Percentiles rank a stretch among this genome's conserved stretches.
Evolutionary conservation across 306 rosid species (phyloP).

Genomic region (Medicago lupulina): DNA sequence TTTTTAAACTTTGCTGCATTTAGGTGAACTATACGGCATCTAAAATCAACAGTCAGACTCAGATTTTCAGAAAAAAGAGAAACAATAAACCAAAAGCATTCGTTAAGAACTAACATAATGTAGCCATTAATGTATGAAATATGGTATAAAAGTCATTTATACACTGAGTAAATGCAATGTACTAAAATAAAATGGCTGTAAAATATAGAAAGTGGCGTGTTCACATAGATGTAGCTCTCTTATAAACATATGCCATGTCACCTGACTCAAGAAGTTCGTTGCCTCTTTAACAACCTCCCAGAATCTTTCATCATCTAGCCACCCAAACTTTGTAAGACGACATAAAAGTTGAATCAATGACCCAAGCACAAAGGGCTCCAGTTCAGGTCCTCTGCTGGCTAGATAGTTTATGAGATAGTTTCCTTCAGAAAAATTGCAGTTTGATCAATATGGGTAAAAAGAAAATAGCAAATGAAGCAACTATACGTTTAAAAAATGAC

Average conservation of each 20-base stretch:
- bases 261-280: conserved; percentile 57
- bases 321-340: conserved; percentile 57
- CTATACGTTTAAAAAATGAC: conserved; percentile 19
- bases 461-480: conserved; percentile 21
- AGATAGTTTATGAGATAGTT: conserved; percentile 59
- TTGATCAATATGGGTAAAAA: conserved; percentile 41
- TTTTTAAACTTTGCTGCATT: not conserved
- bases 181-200: not conserved
- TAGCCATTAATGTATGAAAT: conserved; percentile 23
- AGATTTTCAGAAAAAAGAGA: not conserved
- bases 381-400: conserved; percentile 61
- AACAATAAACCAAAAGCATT: conserved; percentile 15
- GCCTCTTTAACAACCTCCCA: conserved; percentile 52
- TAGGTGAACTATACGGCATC: conserved; percentile 10
- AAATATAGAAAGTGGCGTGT: conserved; percentile 10
- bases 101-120: not conserved
- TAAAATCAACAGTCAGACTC: conserved; percentile 25
- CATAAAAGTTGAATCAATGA: conserved; percentile 57
- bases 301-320: conserved; percentile 64
- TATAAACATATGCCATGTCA: conserved; percentile 40
- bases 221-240: conserved; percentile 22
- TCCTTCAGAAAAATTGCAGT: conserved; percentile 55
- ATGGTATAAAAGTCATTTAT: not conserved
- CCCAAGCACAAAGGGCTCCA: conserved; percentile 57
- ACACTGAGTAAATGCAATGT: conserved; percentile 19